phyloP scores from a whole-genome alignment of 1,284 basidiomycete species.

The Mycena citricolor region DNA sequence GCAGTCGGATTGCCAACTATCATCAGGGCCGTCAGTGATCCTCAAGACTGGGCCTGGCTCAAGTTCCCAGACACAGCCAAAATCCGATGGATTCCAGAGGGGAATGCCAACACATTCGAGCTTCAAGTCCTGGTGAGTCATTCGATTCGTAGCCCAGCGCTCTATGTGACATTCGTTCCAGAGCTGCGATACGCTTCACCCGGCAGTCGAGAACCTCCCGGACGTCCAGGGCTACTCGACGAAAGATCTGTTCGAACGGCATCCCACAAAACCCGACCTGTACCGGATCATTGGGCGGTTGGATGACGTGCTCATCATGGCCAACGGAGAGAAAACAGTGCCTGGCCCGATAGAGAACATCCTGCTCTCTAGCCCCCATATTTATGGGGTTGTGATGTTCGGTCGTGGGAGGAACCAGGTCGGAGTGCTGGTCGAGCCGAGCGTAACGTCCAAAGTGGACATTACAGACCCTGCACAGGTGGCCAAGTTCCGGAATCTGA shows the following conservation, averaged over 20 bases:
- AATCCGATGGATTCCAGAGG: conserved; percentile 31
- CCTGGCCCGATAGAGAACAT: conserved; percentile 39
- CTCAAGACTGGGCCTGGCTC: conserved; percentile 32
- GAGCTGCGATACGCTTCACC: conserved; percentile 23
- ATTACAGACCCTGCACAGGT: conserved; percentile 29
- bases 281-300: conserved; percentile 33
- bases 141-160: background rate
- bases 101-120: conserved; percentile 34
- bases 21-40: conserved; percentile 14
- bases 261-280: conserved; percentile 31
- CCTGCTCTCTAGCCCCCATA: conserved; percentile 32
- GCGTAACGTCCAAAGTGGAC: conserved; percentile 27
- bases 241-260: conserved; percentile 19
- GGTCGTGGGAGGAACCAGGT: conserved; percentile 40
- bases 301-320: conserved; percentile 42
- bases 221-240: conserved; percentile 24
- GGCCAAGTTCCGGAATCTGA: conserved; percentile 31
- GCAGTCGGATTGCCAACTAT: conserved; percentile 5
- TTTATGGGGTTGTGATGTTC: conserved; percentile 40
- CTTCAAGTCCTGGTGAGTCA: conserved; percentile 29
- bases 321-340: conserved; percentile 42
- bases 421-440: conserved; percentile 43
- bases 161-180: conserved; percentile 15
- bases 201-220: conserved; percentile 23
- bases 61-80: conserved; percentile 25